Percentiles rank a stretch among this genome's conserved stretches.
phyloP scores from a whole-genome alignment of 2,329 filamentous ascomycete species.

The Lachnellula suecica region DNA sequence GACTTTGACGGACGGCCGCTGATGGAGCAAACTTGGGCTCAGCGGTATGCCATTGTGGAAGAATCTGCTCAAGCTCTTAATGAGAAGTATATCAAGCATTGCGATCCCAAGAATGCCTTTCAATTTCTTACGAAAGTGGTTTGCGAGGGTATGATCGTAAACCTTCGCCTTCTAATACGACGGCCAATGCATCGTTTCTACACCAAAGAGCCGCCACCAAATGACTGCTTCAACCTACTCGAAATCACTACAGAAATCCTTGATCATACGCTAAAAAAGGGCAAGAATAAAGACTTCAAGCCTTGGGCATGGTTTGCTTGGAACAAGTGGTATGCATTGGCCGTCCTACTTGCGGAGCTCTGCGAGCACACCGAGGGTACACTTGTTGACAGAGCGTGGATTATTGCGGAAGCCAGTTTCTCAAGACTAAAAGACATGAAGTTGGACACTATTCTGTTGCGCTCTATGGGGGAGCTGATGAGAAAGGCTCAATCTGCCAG shows the following conservation, averaged over 20 bases:
- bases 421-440: neutral
- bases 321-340: constrained; percentile 8
- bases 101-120: neutral
- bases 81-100: neutral
- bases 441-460: neutral
- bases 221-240: constrained; percentile 3
- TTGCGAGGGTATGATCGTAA: neutral
- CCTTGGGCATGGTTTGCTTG: constrained; percentile 5
- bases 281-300: neutral
- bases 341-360: constrained; percentile 4
- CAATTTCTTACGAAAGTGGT: neutral
- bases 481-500: constrained; percentile 1
- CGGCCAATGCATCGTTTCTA: constrained; percentile 2
- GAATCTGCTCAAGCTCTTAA: constrained; percentile 3
- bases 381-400: constrained; percentile 3
- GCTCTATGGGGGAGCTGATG: constrained; percentile 1
- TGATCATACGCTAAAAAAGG: neutral
- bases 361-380: constrained; percentile 1
- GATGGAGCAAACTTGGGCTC: neutral
- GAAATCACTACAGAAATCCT: constrained; percentile 1
- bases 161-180: neutral
- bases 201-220: neutral
- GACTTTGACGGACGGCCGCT: neutral
- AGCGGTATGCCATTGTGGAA: neutral
- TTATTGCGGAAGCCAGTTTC: constrained; percentile 1